Conservation (phyloP, 805 yeast genomes). For the Candida ponderosae region DNA sequence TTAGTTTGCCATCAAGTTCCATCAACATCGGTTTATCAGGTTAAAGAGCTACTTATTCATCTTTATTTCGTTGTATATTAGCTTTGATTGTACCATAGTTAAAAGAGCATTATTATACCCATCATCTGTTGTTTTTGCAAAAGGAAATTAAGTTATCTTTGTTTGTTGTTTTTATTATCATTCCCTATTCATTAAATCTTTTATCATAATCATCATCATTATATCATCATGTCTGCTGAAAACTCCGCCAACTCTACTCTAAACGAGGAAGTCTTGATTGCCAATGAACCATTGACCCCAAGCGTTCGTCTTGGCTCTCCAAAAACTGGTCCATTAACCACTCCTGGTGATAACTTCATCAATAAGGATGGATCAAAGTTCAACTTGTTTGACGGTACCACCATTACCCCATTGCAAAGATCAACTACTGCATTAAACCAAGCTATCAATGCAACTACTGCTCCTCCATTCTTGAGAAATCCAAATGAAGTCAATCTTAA, state of each 20-base stretch:
- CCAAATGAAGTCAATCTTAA: slow-evolving; percentile 7
- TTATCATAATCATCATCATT: background rate
- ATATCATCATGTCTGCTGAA: slow-evolving; percentile 10
- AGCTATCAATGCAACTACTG: slow-evolving; percentile 11
- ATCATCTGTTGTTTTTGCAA: slow-evolving; percentile 1
- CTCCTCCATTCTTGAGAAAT: slow-evolving; percentile 18
- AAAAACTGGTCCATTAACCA: slow-evolving; percentile 8
- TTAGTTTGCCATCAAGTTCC: no score
- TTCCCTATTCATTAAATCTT: no score
- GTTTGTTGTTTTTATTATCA: slow-evolving; percentile 1
- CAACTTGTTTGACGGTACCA: slow-evolving; percentile 10
- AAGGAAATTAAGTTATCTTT: background rate
- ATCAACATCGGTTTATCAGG: no score
- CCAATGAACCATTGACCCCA: slow-evolving; percentile 10
- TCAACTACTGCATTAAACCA: slow-evolving; percentile 12
- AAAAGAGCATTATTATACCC: slow-evolving; percentile 1
- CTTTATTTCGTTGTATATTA: no score
- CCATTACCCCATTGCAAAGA: slow-evolving; percentile 16
- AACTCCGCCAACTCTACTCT: slow-evolving; percentile 12
- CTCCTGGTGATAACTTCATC: slow-evolving; percentile 6
- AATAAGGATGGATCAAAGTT: slow-evolving; percentile 11
- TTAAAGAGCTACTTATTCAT: no score
- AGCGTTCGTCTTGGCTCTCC: slow-evolving; percentile 9
- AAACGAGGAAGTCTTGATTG: slow-evolving; percentile 5
- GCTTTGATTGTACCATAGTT: no score